These are phyloP conservation scores for Bisporella sp. DNA, from an alignment of 2,329 filamentous ascomycete genomes.

Conservation along the genomic window DNA sequence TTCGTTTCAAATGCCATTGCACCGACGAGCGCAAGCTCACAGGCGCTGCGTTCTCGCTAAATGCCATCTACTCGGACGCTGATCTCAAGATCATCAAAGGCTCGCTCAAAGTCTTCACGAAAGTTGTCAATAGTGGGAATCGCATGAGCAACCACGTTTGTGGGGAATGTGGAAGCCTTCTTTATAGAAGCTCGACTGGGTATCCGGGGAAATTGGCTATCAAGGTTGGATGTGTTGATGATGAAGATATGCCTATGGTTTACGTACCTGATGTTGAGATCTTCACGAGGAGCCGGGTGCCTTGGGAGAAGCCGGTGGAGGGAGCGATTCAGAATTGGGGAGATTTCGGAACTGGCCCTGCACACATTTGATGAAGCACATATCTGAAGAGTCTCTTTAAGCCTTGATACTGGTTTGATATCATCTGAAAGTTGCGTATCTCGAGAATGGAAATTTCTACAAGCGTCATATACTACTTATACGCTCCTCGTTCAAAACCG, in stretches of 20 bases:
- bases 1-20: conserved; percentile 18
- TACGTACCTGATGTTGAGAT: conserved; percentile 18
- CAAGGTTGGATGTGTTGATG: conserved; percentile 19
- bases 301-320: conserved; percentile 13
- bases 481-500: too few relatives aligned
- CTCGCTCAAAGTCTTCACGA: conserved; percentile 10
- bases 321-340: conserved; percentile 12
- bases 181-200: conserved; percentile 9
- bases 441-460: too few relatives aligned
- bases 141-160: conserved; percentile 12
- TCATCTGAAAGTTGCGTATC: too few relatives aligned
- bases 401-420: too few relatives aligned
- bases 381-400: too few relatives aligned
- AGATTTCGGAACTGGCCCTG: not conserved
- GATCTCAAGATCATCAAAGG: conserved; percentile 10
- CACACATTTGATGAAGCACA: too few relatives aligned
- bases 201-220: conserved; percentile 13
- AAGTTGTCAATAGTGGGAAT: conserved; percentile 13
- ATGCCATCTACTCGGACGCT: conserved; percentile 9
- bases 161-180: conserved; percentile 8
- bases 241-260: conserved; percentile 7
- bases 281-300: conserved; percentile 15
- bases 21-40: conserved; percentile 18
- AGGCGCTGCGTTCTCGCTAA: conserved; percentile 16
- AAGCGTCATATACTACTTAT: too few relatives aligned